Evolutionary conservation across 2,329 filamentous ascomycete genomes (phyloP).

Genomic region (Lanzia echinophila): DNA sequence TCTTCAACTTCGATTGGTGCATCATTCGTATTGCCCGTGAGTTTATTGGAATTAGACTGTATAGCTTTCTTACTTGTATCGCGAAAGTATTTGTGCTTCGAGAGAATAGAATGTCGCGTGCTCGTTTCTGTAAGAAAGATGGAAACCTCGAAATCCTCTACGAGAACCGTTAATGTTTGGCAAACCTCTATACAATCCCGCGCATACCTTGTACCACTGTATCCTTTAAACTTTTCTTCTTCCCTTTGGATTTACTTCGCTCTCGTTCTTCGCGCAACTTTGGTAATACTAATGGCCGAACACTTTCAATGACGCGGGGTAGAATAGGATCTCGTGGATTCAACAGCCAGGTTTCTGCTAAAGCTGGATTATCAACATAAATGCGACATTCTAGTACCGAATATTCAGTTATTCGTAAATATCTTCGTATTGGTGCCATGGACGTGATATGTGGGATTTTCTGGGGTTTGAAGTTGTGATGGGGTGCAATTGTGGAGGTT

Average conservation of each 20-base stretch:
- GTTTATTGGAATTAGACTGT: conserved; percentile 53
- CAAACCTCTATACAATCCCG: neutral
- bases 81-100: conserved; percentile 74
- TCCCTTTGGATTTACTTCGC: conserved; percentile 50
- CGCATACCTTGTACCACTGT: conserved; percentile 66
- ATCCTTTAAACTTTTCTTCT: conserved; percentile 70
- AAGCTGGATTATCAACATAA: conserved; percentile 84
- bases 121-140: conserved; percentile 86
- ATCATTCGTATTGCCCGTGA: conserved; percentile 50
- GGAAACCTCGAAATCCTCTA: conserved; percentile 92
- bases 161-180: conserved; percentile 13
- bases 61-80: conserved; percentile 42
- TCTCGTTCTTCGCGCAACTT: conserved; percentile 86
- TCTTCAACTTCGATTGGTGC: conserved; percentile 37
- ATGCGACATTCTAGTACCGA: conserved; percentile 96
- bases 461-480: no score
- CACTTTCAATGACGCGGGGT: conserved; percentile 73
- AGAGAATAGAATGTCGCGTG: conserved; percentile 78
- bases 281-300: conserved; percentile 79
- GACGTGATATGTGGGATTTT: neutral
- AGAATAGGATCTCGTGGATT: conserved; percentile 70
- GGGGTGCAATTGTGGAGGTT: neutral
- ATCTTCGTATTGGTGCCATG: conserved; percentile 86
- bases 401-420: conserved; percentile 85
- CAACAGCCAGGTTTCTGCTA: conserved; percentile 78